phyloP scores from a whole-genome alignment of 2,329 filamentous ascomycete genomes.

The Botryosphaeria dothidea region DNA sequence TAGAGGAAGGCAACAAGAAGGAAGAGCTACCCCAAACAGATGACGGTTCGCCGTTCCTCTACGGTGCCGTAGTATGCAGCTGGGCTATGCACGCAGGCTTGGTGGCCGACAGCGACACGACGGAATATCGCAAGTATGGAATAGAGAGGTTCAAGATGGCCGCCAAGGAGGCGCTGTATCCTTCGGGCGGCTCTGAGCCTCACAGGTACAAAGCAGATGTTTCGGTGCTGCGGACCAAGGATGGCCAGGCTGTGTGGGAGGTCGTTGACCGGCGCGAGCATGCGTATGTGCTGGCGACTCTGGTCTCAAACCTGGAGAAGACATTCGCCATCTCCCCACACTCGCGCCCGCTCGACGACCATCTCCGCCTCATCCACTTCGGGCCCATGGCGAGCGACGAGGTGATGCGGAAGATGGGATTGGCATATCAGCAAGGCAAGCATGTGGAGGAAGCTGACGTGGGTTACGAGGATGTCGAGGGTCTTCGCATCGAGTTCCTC shows the following conservation, averaged over 20 bases:
- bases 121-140: conserved; percentile 75
- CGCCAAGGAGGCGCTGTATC: conserved; percentile 71
- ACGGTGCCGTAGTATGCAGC: conserved; percentile 82
- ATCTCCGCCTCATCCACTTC: conserved; percentile 73
- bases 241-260: conserved; percentile 28
- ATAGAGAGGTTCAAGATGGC: conserved; percentile 81
- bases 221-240: conserved; percentile 36
- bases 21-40: conserved; percentile 35
- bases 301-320: conserved; percentile 80
- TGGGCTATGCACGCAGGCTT: conserved; percentile 89
- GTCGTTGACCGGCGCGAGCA: conserved; percentile 53
- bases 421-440: conserved; percentile 58
- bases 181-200: conserved; percentile 51
- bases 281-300: conserved; percentile 73
- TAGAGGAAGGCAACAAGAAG: conserved; percentile 48
- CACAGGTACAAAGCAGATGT: conserved; percentile 61
- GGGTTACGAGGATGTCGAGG: conserved; percentile 70
- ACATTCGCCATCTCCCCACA: conserved; percentile 79
- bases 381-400: conserved; percentile 64
- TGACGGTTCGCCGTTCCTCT: conserved; percentile 38
- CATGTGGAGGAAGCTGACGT: conserved; percentile 60
- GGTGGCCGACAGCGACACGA: conserved; percentile 88
- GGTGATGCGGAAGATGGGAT: conserved; percentile 75
- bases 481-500: conserved; percentile 63
- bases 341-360: conserved; percentile 69